Base-by-base conservation (phyloP, 257 asterid species). In the Eustoma russellianum region DNA sequence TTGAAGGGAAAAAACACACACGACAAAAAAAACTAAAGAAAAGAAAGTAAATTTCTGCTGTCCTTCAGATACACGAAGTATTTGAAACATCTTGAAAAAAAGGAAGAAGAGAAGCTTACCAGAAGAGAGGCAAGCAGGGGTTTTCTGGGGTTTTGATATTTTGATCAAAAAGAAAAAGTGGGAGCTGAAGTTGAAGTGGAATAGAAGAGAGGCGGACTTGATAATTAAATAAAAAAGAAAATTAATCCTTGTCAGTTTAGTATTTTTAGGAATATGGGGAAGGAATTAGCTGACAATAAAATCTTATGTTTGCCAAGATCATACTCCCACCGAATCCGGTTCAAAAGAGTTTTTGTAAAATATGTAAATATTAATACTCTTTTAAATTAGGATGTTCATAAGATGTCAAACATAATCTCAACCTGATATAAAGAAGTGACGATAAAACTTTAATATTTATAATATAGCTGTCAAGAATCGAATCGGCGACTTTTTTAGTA, bases 201-300 rank as follows among this genome's bases (percentile, higher is more conserved):
- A 24, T 17, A 11, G 60, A 52, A 62, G 43, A 28, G 18, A 46
- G 38, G 52, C 35, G 56, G 65, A 50, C 55, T 38, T 52, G 46
- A 52, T 41, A 4, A 59, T n/a, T n/a, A n/a, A n/a, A n/a, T n/a
- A n/a, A n/a, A n/a, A n/a, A n/a, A n/a, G n/a, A n/a, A n/a, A n/a
- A n/a, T n/a, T n/a, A n/a, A n/a, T 13, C 2, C 38, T 1, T 28
- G 8, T 53, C 43, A 53, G 54, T 19, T 14, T 15, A 55, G 64
- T 50, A 57, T 62, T 24, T 68, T 19, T 4, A 24, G 30, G 30
- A 24, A 24, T 24, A 2, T 7, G 41, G 59, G 56, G 60, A 51
- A n/a, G 49, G 34, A 54, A 50, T 54, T 66, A 44, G 70, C 73
- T 56, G 50, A 50, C 47, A 54, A 19, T n/a, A 5, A 18, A 56